Evolutionary conservation across 2,329 filamentous ascomycete genomes (phyloP).

Genomic region (Fusarium newnesense): DNA sequence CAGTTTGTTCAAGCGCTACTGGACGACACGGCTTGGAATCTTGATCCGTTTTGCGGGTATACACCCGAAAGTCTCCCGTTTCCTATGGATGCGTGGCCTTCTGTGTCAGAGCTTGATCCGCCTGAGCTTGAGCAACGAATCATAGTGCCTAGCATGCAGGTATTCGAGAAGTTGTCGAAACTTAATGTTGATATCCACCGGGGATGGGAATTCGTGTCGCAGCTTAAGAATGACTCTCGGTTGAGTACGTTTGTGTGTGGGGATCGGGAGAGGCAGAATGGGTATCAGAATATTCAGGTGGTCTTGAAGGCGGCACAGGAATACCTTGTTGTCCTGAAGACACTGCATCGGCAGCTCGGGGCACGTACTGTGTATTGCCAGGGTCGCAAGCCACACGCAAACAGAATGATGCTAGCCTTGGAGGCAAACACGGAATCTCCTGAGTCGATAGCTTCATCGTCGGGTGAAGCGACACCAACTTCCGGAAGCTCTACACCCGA

Average conservation of each 20-base stretch:
- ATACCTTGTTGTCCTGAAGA: conserved; percentile 42
- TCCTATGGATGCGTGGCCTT: conserved; percentile 36
- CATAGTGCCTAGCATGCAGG: conserved; percentile 10
- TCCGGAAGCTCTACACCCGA: background rate
- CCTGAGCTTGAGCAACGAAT: conserved; percentile 3
- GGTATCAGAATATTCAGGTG: conserved; percentile 35
- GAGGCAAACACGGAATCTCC: conserved; percentile 3
- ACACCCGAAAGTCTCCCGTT: conserved; percentile 24
- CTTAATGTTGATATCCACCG: conserved; percentile 39
- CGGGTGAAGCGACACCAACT: background rate
- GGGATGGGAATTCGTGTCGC: conserved; percentile 20
- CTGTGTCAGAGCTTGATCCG: conserved; percentile 22
- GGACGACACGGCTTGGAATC: conserved; percentile 29
- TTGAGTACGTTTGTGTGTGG: conserved; percentile 34
- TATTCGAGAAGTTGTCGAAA: conserved; percentile 37
- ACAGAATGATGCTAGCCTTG: conserved; percentile 10
- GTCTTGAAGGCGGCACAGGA: conserved; percentile 40
- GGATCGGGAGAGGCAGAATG: conserved; percentile 12
- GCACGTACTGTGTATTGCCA: conserved; percentile 9
- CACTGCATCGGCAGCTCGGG: conserved; percentile 39
- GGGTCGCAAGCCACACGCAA: conserved; percentile 4
- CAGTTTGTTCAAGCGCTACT: conserved; percentile 33
- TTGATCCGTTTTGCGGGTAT: conserved; percentile 25
- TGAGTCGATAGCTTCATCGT: conserved; percentile 1
- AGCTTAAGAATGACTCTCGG: background rate